These are phyloP conservation scores for Nakazawaea ambrosiae DNA, from an alignment of 805 yeast species.

Conservation along the genomic window DNA sequence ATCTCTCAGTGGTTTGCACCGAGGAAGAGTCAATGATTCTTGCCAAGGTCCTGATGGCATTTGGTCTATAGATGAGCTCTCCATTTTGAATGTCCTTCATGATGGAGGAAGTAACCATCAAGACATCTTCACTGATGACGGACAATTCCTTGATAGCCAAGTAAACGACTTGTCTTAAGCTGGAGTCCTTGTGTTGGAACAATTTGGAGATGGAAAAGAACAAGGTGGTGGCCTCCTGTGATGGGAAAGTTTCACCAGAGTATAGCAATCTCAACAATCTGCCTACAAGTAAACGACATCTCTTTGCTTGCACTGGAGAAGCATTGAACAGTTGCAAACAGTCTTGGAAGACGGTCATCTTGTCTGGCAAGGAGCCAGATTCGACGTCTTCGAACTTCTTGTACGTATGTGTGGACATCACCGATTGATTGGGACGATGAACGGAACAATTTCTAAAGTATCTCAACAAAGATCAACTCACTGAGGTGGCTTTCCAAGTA, in stretches of 20 bases:
- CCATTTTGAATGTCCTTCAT: conserved; percentile 97
- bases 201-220: conserved; percentile 92
- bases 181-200: conserved; percentile 84
- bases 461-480: too few species aligned
- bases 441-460: too few species aligned
- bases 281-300: conserved; percentile 78
- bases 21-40: conserved; percentile 87
- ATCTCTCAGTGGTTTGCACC: conserved; percentile 87
- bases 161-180: conserved; percentile 89
- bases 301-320: conserved; percentile 80
- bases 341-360: conserved; percentile 96
- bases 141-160: conserved; percentile 90
- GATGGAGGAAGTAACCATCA: conserved; percentile 96
- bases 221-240: conserved; percentile 83
- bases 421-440: too few species aligned
- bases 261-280: conserved; percentile 76
- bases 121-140: conserved; percentile 77
- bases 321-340: conserved; percentile 90
- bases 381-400: conserved; percentile 78
- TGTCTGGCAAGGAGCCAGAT: conserved; percentile 70
- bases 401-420: conserved; percentile 77
- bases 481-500: conserved; percentile 7
- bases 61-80: conserved; percentile 80
- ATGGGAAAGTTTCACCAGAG: conserved; percentile 82
- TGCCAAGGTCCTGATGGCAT: conserved; percentile 88